Evolutionary conservation across 2,329 filamentous ascomycete genomes (phyloP).

Genomic region (Cordyceps tenuipes): DNA sequence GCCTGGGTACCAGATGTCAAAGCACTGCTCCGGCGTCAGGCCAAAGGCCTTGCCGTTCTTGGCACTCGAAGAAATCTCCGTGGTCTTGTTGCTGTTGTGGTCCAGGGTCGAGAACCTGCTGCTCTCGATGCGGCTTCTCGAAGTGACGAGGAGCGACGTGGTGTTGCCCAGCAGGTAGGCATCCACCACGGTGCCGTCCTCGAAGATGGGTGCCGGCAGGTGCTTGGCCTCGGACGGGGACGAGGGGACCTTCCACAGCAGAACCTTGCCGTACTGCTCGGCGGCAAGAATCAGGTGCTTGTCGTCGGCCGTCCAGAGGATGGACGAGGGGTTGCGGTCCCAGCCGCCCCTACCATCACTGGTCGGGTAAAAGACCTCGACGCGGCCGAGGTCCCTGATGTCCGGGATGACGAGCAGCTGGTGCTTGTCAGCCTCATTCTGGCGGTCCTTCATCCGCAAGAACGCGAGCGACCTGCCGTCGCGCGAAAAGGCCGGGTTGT

Average conservation of each 20-base stretch:
- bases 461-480: constrained; percentile 66
- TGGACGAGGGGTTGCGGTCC: constrained; percentile 49
- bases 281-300: constrained; percentile 63
- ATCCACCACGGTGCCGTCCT: constrained; percentile 46
- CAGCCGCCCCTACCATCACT: constrained; percentile 55
- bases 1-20: constrained; percentile 62
- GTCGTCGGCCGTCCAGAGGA: constrained; percentile 51
- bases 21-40: constrained; percentile 53
- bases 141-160: constrained; percentile 51
- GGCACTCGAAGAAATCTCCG: constrained; percentile 53
- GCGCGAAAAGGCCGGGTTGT: constrained; percentile 63
- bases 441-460: constrained; percentile 64
- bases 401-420: constrained; percentile 58
- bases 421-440: constrained; percentile 71
- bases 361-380: constrained; percentile 54
- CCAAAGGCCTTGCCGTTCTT: constrained; percentile 60
- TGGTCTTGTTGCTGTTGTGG: constrained; percentile 27
- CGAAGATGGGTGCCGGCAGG: constrained; percentile 41
- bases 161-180: constrained; percentile 43
- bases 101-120: constrained; percentile 58
- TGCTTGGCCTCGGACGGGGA: constrained; percentile 40
- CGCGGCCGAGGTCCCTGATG: constrained; percentile 46
- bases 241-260: constrained; percentile 55
- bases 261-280: constrained; percentile 56
- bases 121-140: constrained; percentile 64